Evolutionary conservation across 2,329 filamentous ascomycete species (phyloP).

Genomic region (Colletotrichum chlorophyti): DNA sequence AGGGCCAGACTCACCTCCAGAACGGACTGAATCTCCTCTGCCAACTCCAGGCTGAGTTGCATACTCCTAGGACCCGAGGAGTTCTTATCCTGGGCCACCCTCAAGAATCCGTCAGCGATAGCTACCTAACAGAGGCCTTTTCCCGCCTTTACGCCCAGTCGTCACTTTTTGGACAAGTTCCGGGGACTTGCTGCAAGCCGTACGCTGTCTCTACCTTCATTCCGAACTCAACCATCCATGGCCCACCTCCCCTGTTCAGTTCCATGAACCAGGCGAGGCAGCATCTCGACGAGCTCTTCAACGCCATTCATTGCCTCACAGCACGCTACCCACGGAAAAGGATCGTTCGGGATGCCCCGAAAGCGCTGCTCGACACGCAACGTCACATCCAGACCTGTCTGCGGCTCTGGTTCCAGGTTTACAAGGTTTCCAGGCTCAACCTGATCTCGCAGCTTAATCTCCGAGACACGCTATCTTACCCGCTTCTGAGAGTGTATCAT

Average conservation of each 20-base stretch:
- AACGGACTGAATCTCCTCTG: not conserved
- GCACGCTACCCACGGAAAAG: no score
- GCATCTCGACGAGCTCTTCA: not conserved
- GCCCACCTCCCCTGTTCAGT: no score
- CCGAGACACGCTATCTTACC: not conserved
- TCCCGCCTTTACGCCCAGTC: not conserved
- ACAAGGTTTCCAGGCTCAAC: not conserved
- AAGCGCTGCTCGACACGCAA: not conserved
- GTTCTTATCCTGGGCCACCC: no score
- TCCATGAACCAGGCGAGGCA: not conserved
- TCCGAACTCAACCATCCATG: no score
- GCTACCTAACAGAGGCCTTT: not conserved
- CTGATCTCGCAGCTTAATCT: not conserved
- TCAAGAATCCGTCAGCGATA: not conserved
- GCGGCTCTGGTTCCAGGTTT: not conserved
- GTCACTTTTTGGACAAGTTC: not conserved
- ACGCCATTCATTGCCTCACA: no score
- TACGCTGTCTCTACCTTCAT: no score
- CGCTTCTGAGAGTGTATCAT: not conserved
- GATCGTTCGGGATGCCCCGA: no score
- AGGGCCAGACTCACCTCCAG: not conserved
- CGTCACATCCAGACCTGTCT: not conserved
- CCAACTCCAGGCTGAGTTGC: accelerated
- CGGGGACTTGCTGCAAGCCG: not conserved
- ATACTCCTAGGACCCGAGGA: no score